Evolutionary conservation across 140 eudicot species (phyloP).

Genomic region (Cichorium intybus): DNA sequence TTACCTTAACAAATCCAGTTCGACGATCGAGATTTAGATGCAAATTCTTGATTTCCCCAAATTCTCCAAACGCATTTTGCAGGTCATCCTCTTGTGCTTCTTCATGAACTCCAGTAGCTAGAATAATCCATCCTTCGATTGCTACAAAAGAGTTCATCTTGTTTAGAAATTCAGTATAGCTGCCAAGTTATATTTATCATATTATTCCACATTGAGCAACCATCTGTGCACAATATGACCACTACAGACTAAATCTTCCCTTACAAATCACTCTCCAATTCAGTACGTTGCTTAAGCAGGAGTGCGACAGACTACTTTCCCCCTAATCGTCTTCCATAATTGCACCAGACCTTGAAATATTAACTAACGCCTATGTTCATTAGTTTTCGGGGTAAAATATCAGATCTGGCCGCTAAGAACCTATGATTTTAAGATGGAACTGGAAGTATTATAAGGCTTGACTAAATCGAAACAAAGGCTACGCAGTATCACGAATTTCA

Average conservation of each 20-base stretch:
- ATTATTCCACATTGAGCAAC: neutral
- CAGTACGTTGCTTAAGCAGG: neutral
- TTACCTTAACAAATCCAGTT: conserved; percentile 94
- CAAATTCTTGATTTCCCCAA: conserved; percentile 86
- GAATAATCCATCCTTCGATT: conserved; percentile 96
- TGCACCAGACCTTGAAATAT: neutral
- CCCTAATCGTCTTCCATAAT: neutral
- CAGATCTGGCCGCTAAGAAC: conserved; percentile 13
- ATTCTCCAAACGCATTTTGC: conserved; percentile 84
- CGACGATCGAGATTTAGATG: conserved; percentile 97
- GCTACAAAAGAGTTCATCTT: conserved; percentile 42
- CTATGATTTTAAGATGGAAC: neutral
- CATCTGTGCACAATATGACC: neutral
- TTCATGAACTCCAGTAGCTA: conserved; percentile 95
- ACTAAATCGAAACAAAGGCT: conserved; percentile 8
- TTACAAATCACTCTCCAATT: conserved; percentile 1
- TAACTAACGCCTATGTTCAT: neutral
- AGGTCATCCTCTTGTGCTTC: conserved; percentile 99
- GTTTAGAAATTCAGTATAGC: conserved; percentile 16
- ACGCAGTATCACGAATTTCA: neutral
- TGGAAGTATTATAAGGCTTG: neutral
- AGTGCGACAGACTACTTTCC: conserved; percentile 1
- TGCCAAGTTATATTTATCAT: neutral
- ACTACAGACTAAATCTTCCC: neutral
- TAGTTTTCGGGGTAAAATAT: neutral